A percentile compares a stretch with the other conserved stretches of the same genome.
These are phyloP conservation scores for Thuja plicata DNA, from an alignment of 83 land plant species.

Conservation along the genomic window DNA sequence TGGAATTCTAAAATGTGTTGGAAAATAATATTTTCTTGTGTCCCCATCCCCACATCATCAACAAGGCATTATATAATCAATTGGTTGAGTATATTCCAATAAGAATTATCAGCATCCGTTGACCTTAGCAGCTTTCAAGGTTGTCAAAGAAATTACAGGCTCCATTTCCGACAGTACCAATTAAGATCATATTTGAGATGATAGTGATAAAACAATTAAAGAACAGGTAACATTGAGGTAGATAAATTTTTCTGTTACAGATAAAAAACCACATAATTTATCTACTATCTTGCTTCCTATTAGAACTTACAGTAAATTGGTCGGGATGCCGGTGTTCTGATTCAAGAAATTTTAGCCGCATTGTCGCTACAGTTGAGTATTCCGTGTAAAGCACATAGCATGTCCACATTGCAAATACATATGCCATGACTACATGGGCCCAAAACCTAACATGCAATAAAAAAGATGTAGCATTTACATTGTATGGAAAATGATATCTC, in stretches of 20 bases:
- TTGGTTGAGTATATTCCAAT: neutral
- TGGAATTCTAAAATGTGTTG: neutral
- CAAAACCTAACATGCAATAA: constrained; percentile 58
- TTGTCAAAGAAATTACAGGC: neutral
- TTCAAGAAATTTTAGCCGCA: constrained; percentile 77
- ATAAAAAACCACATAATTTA: neutral
- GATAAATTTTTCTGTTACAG: neutral
- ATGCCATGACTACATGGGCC: constrained; percentile 78
- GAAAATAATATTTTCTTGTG: neutral
- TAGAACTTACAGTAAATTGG: constrained; percentile 79
- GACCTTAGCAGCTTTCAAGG: neutral
- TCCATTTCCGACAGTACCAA: neutral
- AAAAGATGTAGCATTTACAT: neutral
- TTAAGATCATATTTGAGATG: neutral
- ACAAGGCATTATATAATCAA: neutral
- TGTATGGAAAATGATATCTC: neutral
- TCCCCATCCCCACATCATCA: neutral
- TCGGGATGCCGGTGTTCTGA: constrained; percentile 74
- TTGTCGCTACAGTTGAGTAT: constrained; percentile 64
- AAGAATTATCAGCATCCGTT: neutral
- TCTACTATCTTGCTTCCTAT: neutral
- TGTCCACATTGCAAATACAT: constrained; percentile 86
- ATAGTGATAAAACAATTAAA: neutral
- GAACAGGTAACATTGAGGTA: neutral
- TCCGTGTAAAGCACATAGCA: constrained; percentile 74